Percentiles rank a stretch among this genome's conserved stretches.
Evolutionary conservation across 129 eudicot species (phyloP).

Genomic region (Escallonia rubra): DNA sequence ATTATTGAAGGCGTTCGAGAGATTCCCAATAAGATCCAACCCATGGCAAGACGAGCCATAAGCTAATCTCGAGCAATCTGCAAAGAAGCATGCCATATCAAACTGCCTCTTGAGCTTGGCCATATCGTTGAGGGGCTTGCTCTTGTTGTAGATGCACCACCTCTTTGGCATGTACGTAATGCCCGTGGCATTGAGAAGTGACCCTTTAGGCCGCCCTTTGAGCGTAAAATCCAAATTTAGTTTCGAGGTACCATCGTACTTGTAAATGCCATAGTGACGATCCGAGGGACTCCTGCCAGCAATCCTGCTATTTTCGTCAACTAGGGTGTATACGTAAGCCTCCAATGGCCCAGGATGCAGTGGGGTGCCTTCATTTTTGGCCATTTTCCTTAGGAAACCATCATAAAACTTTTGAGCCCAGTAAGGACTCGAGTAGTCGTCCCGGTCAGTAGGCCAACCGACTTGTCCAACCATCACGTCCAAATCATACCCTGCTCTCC

Average conservation of each 20-base stretch:
- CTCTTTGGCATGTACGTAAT: slow-evolving; percentile 31
- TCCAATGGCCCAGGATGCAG: slow-evolving; percentile 29
- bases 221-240: slow-evolving; percentile 27
- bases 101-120: slow-evolving; percentile 9
- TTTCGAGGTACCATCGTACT: slow-evolving; percentile 59
- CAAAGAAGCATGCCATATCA: slow-evolving; percentile 34
- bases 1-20: slow-evolving; percentile 53
- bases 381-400: slow-evolving; percentile 41
- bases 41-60: slow-evolving; percentile 30
- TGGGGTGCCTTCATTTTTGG: slow-evolving; percentile 47
- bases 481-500: slow-evolving; percentile 33
- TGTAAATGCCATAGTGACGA: slow-evolving; percentile 63
- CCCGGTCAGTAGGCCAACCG: slow-evolving; percentile 79
- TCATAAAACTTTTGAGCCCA: slow-evolving; percentile 49
- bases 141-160: slow-evolving; percentile 51
- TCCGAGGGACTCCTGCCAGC: slow-evolving; percentile 47
- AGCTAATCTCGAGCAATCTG: slow-evolving; percentile 43
- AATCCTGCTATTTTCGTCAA: slow-evolving; percentile 53
- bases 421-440: slow-evolving; percentile 23
- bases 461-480: slow-evolving; percentile 50
- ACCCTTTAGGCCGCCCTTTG: slow-evolving; percentile 5
- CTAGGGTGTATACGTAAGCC: slow-evolving; percentile 45
- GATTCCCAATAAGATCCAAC: slow-evolving; percentile 13
- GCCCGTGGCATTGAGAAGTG: slow-evolving; percentile 39
- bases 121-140: not conserved